These are phyloP conservation scores for Phyllosticta citrichinensis DNA, from an alignment of 2,329 filamentous ascomycete genomes.

Conservation along the genomic window DNA sequence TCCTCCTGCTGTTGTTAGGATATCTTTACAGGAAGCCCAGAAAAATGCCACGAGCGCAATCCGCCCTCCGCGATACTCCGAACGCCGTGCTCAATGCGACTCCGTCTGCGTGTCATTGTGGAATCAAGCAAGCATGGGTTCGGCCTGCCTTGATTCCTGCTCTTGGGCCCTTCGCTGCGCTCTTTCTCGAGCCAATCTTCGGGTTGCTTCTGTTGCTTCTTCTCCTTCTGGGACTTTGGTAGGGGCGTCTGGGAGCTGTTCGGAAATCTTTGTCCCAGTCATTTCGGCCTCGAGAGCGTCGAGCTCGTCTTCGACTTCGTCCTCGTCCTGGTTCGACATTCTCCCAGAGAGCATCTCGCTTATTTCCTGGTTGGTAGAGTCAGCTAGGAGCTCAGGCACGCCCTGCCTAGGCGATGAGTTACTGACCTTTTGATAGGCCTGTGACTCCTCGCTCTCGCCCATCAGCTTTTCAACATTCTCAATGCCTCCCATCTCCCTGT, in stretches of 20 bases:
- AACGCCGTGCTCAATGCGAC: constrained; percentile 10
- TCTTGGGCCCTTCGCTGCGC: constrained; percentile 24
- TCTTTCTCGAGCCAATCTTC: constrained; percentile 22
- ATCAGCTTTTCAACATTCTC: constrained; percentile 92
- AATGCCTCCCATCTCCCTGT: constrained; percentile 90
- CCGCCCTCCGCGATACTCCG: background rate
- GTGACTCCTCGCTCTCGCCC: constrained; percentile 82
- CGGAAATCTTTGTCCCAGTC: constrained; percentile 30
- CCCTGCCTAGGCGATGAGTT: background rate
- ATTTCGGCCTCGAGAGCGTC: constrained; percentile 65
- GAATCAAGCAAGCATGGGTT: constrained; percentile 27
- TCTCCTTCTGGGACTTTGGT: constrained; percentile 21
- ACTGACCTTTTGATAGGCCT: constrained; percentile 77
- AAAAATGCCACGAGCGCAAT: background rate
- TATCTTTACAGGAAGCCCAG: constrained; percentile 4
- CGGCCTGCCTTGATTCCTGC: constrained; percentile 18
- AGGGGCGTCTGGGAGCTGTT: constrained; percentile 32
- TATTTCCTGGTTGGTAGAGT: constrained; percentile 55
- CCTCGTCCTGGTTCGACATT: constrained; percentile 91
- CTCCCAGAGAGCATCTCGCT: constrained; percentile 80
- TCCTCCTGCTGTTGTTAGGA: background rate
- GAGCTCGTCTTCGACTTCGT: constrained; percentile 94
- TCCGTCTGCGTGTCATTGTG: constrained; percentile 2
- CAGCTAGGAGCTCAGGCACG: background rate
- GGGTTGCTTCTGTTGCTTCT: constrained; percentile 15